Percentiles rank a stretch among this genome's conserved stretches.
Conservation (phyloP, 306 rosid species). For the Vicia sativa region DNA sequence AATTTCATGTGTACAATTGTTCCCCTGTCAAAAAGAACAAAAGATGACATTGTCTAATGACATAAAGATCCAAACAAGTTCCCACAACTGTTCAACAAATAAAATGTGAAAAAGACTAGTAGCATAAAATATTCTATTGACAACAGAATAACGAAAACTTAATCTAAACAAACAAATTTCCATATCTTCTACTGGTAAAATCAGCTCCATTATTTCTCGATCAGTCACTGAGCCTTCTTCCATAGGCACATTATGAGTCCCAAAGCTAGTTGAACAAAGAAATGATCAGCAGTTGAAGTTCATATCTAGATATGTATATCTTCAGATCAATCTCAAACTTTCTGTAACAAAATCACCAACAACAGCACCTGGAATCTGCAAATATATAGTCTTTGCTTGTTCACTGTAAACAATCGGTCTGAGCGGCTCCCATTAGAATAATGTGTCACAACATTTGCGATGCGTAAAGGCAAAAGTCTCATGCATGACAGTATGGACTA, state of each 20-base stretch:
- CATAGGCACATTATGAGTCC: not conserved
- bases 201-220: slow-evolving; percentile 21
- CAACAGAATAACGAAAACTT: not conserved
- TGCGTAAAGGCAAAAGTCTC: not conserved
- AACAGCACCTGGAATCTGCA: slow-evolving; percentile 48
- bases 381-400: slow-evolving; percentile 30
- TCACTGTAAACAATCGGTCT: slow-evolving; percentile 37
- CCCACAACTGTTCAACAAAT: slow-evolving; percentile 2
- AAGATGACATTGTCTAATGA: too few species aligned
- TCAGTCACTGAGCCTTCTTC: not conserved
- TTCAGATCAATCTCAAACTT: slow-evolving; percentile 26
- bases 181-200: slow-evolving; percentile 38
- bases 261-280: slow-evolving; percentile 33
- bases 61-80: not conserved
- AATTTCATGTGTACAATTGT: too few species aligned
- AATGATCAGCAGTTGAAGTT: slow-evolving; percentile 46
- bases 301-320: slow-evolving; percentile 28
- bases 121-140: not conserved
- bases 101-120: slow-evolving; percentile 10
- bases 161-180: slow-evolving; percentile 27
- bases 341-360: slow-evolving; percentile 31
- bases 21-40: too few species aligned
- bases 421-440: slow-evolving; percentile 40
- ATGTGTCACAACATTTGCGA: not conserved
- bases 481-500: slow-evolving; percentile 34